Conservation (phyloP, 495 filamentous ascomycete species). For the Beverwykella pulmonaria region DNA sequence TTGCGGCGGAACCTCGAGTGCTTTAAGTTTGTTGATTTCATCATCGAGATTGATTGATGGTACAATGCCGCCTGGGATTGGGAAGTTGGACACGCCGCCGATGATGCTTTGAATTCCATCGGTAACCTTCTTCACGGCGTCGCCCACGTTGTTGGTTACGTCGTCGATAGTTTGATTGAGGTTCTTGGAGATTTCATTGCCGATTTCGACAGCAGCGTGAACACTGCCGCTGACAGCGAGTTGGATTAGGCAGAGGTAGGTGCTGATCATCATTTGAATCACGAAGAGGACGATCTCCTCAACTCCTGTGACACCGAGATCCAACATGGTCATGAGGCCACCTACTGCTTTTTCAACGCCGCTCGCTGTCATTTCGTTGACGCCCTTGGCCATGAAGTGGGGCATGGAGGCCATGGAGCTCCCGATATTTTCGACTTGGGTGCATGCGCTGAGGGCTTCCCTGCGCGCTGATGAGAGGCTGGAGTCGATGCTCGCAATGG, state of each 20-base stretch:
- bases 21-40: conserved; percentile 64
- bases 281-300: conserved; percentile 87
- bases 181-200: conserved; percentile 69
- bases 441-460: conserved; percentile 85
- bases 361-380: conserved; percentile 80
- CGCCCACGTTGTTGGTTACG: conserved; percentile 65
- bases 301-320: conserved; percentile 76
- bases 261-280: conserved; percentile 84
- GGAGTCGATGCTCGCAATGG: conserved; percentile 67
- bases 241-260: conserved; percentile 83
- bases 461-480: conserved; percentile 73
- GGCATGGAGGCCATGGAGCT: conserved; percentile 98
- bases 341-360: conserved; percentile 76
- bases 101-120: conserved; percentile 63
- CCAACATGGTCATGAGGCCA: conserved; percentile 73
- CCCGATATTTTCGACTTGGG: conserved; percentile 88
- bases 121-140: conserved; percentile 59
- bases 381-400: conserved; percentile 82
- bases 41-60: conserved; percentile 63
- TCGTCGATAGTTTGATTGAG: conserved; percentile 72
- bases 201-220: conserved; percentile 65
- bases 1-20: conserved; percentile 66
- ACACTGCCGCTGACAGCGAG: conserved; percentile 77
- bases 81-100: conserved; percentile 50
- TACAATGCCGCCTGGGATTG: conserved; percentile 41